Evolutionary conservation across 371 early-diverging fungal species (phyloP).

Genomic region (Mortierella sp.): DNA sequence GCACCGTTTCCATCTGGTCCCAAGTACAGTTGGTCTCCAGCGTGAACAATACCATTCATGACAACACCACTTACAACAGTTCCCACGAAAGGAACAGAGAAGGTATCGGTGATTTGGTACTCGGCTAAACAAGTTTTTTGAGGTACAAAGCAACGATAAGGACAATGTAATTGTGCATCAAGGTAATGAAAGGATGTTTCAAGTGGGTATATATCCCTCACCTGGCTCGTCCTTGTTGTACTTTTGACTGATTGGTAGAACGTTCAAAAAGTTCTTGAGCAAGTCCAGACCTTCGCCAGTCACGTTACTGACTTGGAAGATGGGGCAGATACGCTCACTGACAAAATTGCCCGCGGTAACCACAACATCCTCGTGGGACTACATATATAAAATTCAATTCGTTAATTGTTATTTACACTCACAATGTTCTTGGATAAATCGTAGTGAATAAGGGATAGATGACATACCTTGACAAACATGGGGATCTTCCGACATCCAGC

Average conservation of each 20-base stretch:
- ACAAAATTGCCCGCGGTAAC: slow-evolving; percentile 86
- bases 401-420: no score
- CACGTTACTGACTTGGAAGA: slow-evolving; percentile 95
- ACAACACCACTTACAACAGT: slow-evolving; percentile 86
- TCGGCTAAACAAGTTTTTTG: slow-evolving; percentile 60
- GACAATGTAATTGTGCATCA: background rate
- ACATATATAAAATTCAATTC: background rate
- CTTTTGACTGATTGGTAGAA: slow-evolving; percentile 77
- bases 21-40: slow-evolving; percentile 86
- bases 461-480: slow-evolving; percentile 79
- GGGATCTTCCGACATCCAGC: slow-evolving; percentile 94
- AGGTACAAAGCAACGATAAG: no score
- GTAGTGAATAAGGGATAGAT: background rate
- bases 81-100: slow-evolving; percentile 91
- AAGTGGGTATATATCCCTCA: background rate
- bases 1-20: slow-evolving; percentile 90
- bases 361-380: slow-evolving; percentile 75
- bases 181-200: background rate
- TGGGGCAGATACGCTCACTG: slow-evolving; percentile 90
- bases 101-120: slow-evolving; percentile 90
- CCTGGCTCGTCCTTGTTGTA: slow-evolving; percentile 71
- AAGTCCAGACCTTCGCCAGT: slow-evolving; percentile 88
- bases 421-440: no score
- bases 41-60: slow-evolving; percentile 75
- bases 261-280: slow-evolving; percentile 87